A percentile compares a stretch with the other conserved stretches of the same genome.
Conservation (phyloP, 208 protist genomes). For the Leishmania guyanensis region DNA sequence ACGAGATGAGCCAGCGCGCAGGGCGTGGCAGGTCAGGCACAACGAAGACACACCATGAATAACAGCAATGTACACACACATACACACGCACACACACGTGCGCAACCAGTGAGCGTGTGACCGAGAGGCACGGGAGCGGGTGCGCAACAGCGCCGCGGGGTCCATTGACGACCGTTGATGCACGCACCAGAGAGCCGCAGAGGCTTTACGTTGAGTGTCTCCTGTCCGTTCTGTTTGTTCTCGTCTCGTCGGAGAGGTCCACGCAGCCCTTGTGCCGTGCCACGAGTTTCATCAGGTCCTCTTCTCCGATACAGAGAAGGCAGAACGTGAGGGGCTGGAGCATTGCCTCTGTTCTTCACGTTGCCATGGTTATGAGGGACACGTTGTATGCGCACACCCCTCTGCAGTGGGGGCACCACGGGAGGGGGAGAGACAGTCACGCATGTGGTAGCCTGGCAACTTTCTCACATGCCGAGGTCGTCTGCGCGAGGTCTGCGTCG, state of each 20-base stretch:
- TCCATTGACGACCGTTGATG: neutral
- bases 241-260: too few relatives aligned
- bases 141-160: neutral
- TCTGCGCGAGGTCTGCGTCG: constrained; percentile 67
- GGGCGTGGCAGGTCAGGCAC: neutral
- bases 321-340: neutral
- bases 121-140: neutral
- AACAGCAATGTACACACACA: constrained; percentile 1
- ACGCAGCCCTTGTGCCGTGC: neutral
- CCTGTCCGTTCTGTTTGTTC: neutral
- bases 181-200: neutral
- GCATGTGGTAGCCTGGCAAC: neutral
- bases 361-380: neutral
- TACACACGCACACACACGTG: constrained; percentile 1
- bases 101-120: neutral
- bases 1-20: neutral
- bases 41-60: neutral
- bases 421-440: neutral
- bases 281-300: neutral
- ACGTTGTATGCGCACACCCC: neutral
- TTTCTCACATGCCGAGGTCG: constrained; percentile 34
- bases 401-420: neutral
- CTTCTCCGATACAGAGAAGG: neutral
- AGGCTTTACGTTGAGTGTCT: neutral
- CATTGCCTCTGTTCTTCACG: neutral